phyloP scores from a whole-genome alignment of 2,329 filamentous ascomycete species.

The Cercospora sp. region DNA sequence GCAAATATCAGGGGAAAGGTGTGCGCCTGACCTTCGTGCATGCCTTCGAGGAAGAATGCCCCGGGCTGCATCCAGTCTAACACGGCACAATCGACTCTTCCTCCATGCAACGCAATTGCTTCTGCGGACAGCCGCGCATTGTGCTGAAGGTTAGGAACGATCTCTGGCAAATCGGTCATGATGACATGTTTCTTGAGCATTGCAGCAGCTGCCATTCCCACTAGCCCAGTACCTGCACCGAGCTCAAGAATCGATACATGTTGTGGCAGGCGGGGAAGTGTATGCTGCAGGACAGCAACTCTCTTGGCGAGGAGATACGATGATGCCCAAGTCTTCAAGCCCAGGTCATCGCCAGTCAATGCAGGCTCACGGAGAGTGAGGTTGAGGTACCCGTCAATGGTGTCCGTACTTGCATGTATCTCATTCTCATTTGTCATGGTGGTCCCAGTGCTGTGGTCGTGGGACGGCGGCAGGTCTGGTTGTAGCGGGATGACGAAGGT shows the following conservation, averaged over 20 bases:
- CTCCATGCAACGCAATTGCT: constrained; percentile 57
- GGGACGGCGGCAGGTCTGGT: constrained; percentile 12
- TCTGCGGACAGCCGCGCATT: constrained; percentile 68
- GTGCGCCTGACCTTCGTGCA: constrained; percentile 18
- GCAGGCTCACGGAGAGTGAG: constrained; percentile 81
- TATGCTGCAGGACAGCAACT: constrained; percentile 48
- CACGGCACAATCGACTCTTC: constrained; percentile 61
- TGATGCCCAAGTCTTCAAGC: constrained; percentile 93
- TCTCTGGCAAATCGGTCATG: constrained; percentile 81
- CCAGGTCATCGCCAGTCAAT: constrained; percentile 81
- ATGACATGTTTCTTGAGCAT: constrained; percentile 66
- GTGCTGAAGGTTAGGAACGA: constrained; percentile 74
- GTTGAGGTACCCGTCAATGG: constrained; percentile 50
- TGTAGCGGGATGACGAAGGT: constrained; percentile 55
- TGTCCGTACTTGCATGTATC: not conserved
- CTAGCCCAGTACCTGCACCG: constrained; percentile 86
- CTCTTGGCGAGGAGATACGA: constrained; percentile 80
- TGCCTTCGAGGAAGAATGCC: constrained; percentile 16
- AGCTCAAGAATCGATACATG: constrained; percentile 64
- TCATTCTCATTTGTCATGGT: constrained; percentile 11
- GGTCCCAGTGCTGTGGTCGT: constrained; percentile 20
- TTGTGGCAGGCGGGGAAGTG: constrained; percentile 19
- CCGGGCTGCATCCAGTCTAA: constrained; percentile 72
- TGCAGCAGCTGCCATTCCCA: constrained; percentile 79
- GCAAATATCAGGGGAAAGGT: constrained; percentile 67